phyloP scores from a whole-genome alignment of 768 basidiomycete genomes.

The Tephrocybe sp. region DNA sequence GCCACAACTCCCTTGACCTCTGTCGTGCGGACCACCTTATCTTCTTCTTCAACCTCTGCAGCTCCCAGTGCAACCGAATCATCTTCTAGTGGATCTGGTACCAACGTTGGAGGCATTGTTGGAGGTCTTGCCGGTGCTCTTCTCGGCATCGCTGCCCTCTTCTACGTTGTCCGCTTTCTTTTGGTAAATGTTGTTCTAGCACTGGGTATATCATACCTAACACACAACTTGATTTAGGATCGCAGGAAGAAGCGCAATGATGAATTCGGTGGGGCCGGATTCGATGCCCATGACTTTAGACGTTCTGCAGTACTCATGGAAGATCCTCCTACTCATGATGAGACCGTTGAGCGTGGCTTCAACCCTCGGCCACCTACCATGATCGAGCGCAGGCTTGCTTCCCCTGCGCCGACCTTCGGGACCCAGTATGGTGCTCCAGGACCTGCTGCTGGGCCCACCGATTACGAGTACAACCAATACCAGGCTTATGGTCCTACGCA shows the following conservation, averaged over 20 bases:
- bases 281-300: slow-evolving; percentile 57
- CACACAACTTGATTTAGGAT: slow-evolving; percentile 4
- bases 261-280: slow-evolving; percentile 37
- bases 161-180: slow-evolving; percentile 43
- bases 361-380: slow-evolving; percentile 57
- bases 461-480: slow-evolving; percentile 22
- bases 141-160: slow-evolving; percentile 35
- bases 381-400: slow-evolving; percentile 22
- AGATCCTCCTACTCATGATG: slow-evolving; percentile 45
- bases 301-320: slow-evolving; percentile 61
- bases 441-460: slow-evolving; percentile 13
- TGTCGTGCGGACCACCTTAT: not conserved
- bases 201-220: not conserved
- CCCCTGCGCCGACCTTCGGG: slow-evolving; percentile 31
- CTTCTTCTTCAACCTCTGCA: slow-evolving; percentile 11
- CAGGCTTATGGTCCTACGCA: slow-evolving; percentile 35
- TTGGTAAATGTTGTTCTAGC: slow-evolving; percentile 32
- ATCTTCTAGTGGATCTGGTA: slow-evolving; percentile 8
- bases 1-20: not conserved
- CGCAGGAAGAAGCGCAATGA: slow-evolving; percentile 44
- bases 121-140: slow-evolving; percentile 47
- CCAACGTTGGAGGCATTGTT: slow-evolving; percentile 29
- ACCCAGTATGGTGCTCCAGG: slow-evolving; percentile 28
- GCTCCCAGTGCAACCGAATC: slow-evolving; percentile 18
- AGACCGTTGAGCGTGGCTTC: slow-evolving; percentile 36